Evolutionary conservation across 1,284 basidiomycete genomes (phyloP).

Genomic region (Ustilago loliicola): DNA sequence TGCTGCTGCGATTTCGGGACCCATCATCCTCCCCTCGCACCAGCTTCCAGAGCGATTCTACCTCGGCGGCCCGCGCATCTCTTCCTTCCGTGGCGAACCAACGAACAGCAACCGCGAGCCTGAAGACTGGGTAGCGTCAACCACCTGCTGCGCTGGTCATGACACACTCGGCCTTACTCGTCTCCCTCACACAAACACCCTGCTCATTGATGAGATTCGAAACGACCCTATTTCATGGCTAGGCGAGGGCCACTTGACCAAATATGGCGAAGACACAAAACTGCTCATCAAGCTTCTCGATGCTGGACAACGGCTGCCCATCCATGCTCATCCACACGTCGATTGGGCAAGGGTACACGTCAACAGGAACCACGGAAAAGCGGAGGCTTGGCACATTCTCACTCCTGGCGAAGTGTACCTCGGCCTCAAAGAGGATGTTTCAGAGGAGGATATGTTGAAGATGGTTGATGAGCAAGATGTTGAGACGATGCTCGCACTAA

Average conservation of each 20-base stretch:
- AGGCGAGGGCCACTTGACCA: slow-evolving; percentile 20
- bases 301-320: slow-evolving; percentile 38
- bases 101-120: slow-evolving; percentile 26
- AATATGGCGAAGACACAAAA: slow-evolving; percentile 40
- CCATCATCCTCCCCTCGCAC: slow-evolving; percentile 33
- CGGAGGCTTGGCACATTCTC: slow-evolving; percentile 43
- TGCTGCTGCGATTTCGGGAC: slow-evolving; percentile 11
- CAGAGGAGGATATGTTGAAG: slow-evolving; percentile 18
- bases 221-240: slow-evolving; percentile 26
- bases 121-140: slow-evolving; percentile 44
- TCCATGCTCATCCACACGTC: slow-evolving; percentile 42
- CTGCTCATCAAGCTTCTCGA: slow-evolving; percentile 44
- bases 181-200: slow-evolving; percentile 20
- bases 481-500: slow-evolving; percentile 31
- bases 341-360: slow-evolving; percentile 33
- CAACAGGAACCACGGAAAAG: slow-evolving; percentile 38
- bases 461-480: slow-evolving; percentile 36
- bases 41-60: slow-evolving; percentile 47
- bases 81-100: slow-evolving; percentile 29
- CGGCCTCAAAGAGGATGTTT: slow-evolving; percentile 18
- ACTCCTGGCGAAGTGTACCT: slow-evolving; percentile 27
- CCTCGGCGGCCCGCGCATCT: slow-evolving; percentile 36
- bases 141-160: slow-evolving; percentile 41
- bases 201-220: slow-evolving; percentile 34
- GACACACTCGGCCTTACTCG: slow-evolving; percentile 40